A percentile compares a stretch with the other conserved stretches of the same genome.
Conservation (phyloP, 768 basidiomycete species). For the Glaciozyma martinii region DNA sequence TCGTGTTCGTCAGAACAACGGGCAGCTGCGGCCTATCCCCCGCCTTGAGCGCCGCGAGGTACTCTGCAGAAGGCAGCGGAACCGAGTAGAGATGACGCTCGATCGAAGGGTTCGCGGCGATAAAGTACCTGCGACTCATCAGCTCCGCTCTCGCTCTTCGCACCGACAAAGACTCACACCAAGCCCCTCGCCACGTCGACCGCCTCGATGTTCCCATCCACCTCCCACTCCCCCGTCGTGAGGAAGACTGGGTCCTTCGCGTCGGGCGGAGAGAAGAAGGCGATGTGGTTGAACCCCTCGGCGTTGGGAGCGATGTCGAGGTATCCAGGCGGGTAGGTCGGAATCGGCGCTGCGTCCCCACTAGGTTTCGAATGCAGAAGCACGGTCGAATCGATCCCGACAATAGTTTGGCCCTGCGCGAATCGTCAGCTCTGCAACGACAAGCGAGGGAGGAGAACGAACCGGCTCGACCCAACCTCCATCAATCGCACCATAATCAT, state of each 20-base stretch:
- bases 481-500: conserved; percentile 83
- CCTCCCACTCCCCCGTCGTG: conserved; percentile 84
- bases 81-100: conserved; percentile 78
- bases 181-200: conserved; percentile 59
- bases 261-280: conserved; percentile 71
- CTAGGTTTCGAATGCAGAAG: neutral
- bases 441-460: conserved; percentile 32
- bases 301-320: conserved; percentile 76
- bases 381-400: conserved; percentile 12
- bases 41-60: neutral
- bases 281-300: conserved; percentile 82
- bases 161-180: conserved; percentile 51
- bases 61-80: conserved; percentile 51
- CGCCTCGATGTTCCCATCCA: conserved; percentile 60
- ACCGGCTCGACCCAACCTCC: conserved; percentile 91
- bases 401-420: conserved; percentile 54
- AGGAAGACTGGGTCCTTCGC: conserved; percentile 66
- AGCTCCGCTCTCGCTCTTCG: neutral
- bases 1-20: conserved; percentile 37
- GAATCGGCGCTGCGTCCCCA: neutral
- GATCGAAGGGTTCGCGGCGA: conserved; percentile 70
- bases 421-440: neutral
- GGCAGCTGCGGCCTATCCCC: conserved; percentile 4
- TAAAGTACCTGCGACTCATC: conserved; percentile 61
- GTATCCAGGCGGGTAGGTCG: conserved; percentile 47